phyloP scores from a whole-genome alignment of 2,329 filamentous ascomycete genomes.

The Magnaporthiopsis rhizophila region DNA sequence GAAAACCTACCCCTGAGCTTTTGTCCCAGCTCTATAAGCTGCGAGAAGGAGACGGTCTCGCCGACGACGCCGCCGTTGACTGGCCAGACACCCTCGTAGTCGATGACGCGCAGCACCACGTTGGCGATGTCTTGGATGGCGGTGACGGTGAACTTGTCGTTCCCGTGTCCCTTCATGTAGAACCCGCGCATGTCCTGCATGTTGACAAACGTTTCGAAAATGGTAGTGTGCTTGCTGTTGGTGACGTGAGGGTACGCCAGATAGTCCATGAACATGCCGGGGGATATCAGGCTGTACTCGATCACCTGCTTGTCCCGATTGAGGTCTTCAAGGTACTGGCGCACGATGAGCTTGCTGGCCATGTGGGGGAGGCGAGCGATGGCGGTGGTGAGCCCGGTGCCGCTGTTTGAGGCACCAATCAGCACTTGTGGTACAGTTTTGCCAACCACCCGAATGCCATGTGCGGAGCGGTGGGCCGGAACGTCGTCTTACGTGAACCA shows the following conservation, averaged over 20 bases:
- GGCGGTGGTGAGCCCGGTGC: slow-evolving; percentile 15
- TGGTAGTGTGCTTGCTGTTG: slow-evolving; percentile 30
- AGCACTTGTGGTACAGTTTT: too few relatives aligned
- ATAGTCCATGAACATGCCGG: slow-evolving; percentile 47
- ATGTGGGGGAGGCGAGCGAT: slow-evolving; percentile 33
- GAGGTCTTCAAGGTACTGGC: slow-evolving; percentile 41
- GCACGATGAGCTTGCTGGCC: slow-evolving; percentile 39
- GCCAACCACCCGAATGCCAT: too few relatives aligned
- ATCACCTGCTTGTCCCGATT: slow-evolving; percentile 40
- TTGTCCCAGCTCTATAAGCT: slow-evolving; percentile 30
- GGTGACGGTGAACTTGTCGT: slow-evolving; percentile 35
- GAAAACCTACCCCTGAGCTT: slow-evolving; percentile 11
- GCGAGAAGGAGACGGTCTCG: slow-evolving; percentile 22
- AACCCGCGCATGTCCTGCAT: slow-evolving; percentile 33
- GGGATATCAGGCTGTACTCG: slow-evolving; percentile 49
- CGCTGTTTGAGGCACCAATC: slow-evolving; percentile 14
- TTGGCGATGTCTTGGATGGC: slow-evolving; percentile 33
- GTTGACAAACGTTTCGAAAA: slow-evolving; percentile 29
- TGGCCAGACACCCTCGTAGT: slow-evolving; percentile 37
- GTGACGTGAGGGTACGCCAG: slow-evolving; percentile 41
- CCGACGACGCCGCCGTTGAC: slow-evolving; percentile 31
- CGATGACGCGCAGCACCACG: slow-evolving; percentile 30
- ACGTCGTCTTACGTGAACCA: slow-evolving; percentile 28
- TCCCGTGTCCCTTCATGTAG: slow-evolving; percentile 30
- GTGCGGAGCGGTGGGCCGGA: neutral